Percentiles rank a stretch among this genome's conserved stretches.
Evolutionary conservation across 2,329 filamentous ascomycete genomes (phyloP).

Genomic region (Fusarium torreyae): DNA sequence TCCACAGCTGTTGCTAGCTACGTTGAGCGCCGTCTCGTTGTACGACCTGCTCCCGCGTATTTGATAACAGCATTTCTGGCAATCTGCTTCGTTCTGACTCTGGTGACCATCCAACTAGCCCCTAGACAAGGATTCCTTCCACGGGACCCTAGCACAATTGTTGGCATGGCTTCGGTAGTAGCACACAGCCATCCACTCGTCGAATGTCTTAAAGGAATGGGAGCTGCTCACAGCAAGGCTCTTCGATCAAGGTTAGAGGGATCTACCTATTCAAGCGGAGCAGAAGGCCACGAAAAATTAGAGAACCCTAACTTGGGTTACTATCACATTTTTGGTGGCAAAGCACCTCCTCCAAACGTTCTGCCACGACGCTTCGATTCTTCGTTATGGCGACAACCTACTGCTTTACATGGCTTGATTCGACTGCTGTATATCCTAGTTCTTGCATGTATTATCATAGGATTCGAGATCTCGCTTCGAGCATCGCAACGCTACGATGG

Average conservation of each 20-base stretch:
- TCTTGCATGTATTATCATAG: constrained; percentile 52
- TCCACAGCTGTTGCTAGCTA: constrained; percentile 47
- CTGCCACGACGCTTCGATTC: constrained; percentile 41
- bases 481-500: constrained; percentile 52
- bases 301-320: constrained; percentile 43
- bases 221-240: constrained; percentile 50
- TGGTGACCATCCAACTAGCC: constrained; percentile 38
- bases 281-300: constrained; percentile 55
- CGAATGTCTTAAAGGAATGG: constrained; percentile 54
- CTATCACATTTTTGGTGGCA: constrained; percentile 50
- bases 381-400: constrained; percentile 52
- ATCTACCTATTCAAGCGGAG: constrained; percentile 53
- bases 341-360: constrained; percentile 33
- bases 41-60: constrained; percentile 52
- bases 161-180: constrained; percentile 55
- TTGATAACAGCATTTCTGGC: constrained; percentile 51
- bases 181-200: constrained; percentile 56
- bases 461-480: constrained; percentile 54
- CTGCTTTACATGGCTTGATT: constrained; percentile 50
- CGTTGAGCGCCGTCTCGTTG: constrained; percentile 52
- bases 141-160: constrained; percentile 53
- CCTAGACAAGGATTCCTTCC: constrained; percentile 56
- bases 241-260: constrained; percentile 50
- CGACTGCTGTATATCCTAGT: constrained; percentile 49
- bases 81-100: constrained; percentile 46